phyloP scores from a whole-genome alignment of 768 basidiomycete species.

The Neoboletus magnificus region DNA sequence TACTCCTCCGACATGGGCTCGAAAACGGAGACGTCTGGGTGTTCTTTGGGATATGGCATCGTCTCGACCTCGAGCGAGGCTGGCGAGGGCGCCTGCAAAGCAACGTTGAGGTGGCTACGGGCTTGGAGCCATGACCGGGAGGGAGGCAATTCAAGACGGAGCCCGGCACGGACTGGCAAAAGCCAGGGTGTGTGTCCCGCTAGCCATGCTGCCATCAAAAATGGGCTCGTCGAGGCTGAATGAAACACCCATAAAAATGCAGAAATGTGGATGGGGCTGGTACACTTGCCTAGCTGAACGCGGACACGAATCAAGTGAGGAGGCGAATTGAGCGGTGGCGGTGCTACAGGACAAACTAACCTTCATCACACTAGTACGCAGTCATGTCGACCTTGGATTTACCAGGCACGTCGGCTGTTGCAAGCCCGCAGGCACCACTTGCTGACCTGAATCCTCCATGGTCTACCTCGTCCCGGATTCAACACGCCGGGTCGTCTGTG shows the following conservation, averaged over 20 bases:
- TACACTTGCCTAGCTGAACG: not conserved
- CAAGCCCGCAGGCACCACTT: too few relatives aligned
- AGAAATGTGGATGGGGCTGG: not conserved
- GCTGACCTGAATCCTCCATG: too few relatives aligned
- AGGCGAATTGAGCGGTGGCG: constrained; percentile 1
- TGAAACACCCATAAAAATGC: not conserved
- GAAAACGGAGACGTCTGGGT: constrained; percentile 35
- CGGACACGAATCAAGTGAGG: too few relatives aligned
- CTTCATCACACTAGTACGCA: too few relatives aligned
- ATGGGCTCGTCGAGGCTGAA: not conserved
- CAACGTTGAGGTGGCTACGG: constrained; percentile 21
- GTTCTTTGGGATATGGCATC: constrained; percentile 32
- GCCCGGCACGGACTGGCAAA: constrained; percentile 12
- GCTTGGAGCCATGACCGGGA: constrained; percentile 16
- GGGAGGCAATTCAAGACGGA: constrained; percentile 11
- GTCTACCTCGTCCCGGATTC: too few relatives aligned
- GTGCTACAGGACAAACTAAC: not conserved
- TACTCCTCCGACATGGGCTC: constrained; percentile 37
- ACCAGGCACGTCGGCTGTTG: too few relatives aligned
- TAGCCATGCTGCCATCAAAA: constrained; percentile 27
- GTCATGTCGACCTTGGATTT: too few relatives aligned
- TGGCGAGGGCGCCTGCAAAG: constrained; percentile 32
- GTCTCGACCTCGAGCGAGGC: constrained; percentile 34
- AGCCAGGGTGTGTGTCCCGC: constrained; percentile 11
- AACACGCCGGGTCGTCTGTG: too few relatives aligned